Percentiles rank a stretch among this genome's conserved stretches.
Evolutionary conservation across 1,139 yeast genomes (phyloP).

Genomic region (Pichia sp.): DNA sequence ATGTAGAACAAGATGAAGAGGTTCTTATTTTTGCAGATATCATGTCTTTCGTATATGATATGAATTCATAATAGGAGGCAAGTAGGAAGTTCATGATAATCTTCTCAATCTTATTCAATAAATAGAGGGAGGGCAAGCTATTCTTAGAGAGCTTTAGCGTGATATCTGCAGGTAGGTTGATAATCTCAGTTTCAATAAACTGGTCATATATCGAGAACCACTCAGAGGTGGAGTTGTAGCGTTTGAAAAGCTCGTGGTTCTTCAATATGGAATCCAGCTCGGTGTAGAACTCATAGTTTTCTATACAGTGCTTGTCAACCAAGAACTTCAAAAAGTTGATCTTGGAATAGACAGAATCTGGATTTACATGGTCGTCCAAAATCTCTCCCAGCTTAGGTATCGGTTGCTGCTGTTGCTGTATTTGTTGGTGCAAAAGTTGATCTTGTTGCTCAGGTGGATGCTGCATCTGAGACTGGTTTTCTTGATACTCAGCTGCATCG

Average conservation of each 20-base stretch:
- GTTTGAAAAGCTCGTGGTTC: constrained; percentile 7
- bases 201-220: constrained; percentile 28
- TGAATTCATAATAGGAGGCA: constrained; percentile 30
- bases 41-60: constrained; percentile 11
- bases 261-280: constrained; percentile 22
- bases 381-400: constrained; percentile 27
- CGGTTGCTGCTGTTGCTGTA: neutral
- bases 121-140: constrained; percentile 20
- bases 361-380: constrained; percentile 22
- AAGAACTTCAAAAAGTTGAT: constrained; percentile 27
- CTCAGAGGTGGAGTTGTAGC: constrained; percentile 13
- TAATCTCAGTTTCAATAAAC: constrained; percentile 28
- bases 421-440: neutral
- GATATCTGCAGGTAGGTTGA: constrained; percentile 31
- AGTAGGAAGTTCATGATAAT: constrained; percentile 26
- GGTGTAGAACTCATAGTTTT: constrained; percentile 31
- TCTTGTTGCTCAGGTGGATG: neutral
- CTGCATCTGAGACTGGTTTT: neutral
- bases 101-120: constrained; percentile 22
- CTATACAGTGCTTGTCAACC: constrained; percentile 31
- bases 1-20: constrained; percentile 14
- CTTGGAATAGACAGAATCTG: constrained; percentile 21
- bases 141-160: constrained; percentile 17
- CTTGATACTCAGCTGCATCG: neutral
- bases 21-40: neutral